Evolutionary conservation across 805 yeast genomes (phyloP), one percentile per base, ranked within the genome.

Genomic region (Suhomyces tanzawaensis): DNA sequence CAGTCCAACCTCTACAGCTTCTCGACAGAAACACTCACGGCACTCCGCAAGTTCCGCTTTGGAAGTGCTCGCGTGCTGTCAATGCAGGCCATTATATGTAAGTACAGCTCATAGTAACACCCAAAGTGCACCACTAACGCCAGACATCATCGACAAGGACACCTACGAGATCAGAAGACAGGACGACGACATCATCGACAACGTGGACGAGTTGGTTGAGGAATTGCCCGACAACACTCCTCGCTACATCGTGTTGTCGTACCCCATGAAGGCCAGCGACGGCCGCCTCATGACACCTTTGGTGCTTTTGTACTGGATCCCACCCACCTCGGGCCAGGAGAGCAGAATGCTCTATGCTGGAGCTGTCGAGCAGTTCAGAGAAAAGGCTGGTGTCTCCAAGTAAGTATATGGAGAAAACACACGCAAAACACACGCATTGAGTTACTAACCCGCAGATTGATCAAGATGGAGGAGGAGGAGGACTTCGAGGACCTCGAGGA

Each of bases 281-380:
- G 95, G 95, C 0, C 71, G 95, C 39, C 72, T 76, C 51, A 74
- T 79, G 32, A 72, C 77, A 7, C 96, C 96, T 3, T 72, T 84
- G 44, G 86, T 89, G 2, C 60, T 90, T 56, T 50, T 90, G n/a
- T 90, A 88, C 59, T 90, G 90, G 81, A 75, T 86, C 43, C 97
- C 97, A 3, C 82, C 82, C 18, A 87, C 95, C 0, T 72, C 87
- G n/a, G 82, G 85, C 13, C 91, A 83, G 55, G 85, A 84, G 39
- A 70, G 76, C 53, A 81, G 83, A 58, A 90, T 89, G 97, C 63
- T 86, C 34, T 89, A 88, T 51, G 97, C 96, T 1, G 95, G 93
- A 4, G 95, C 95, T 2, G 76, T 86, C 16, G 96, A 90, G 57
- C 62, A 82, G 46, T 73, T 90, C 40, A 74, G 91, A 58, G 80